Conservation (phyloP, 352 stramenopile species). For the Thalassiosira hispida region DNA sequence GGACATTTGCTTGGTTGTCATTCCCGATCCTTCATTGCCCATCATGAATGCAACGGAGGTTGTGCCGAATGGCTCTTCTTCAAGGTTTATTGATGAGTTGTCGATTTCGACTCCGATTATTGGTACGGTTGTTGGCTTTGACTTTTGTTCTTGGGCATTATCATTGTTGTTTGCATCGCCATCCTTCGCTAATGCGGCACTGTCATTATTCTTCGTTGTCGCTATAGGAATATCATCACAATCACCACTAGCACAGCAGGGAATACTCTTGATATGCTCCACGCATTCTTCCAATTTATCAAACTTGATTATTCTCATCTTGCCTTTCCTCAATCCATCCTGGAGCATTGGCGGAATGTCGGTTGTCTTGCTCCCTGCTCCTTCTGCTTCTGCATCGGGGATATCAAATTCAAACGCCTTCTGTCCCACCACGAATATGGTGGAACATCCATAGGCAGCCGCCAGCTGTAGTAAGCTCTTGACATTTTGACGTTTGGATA, state of each 20-base stretch:
- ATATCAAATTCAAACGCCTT: conserved; percentile 76
- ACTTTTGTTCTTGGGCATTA: not conserved
- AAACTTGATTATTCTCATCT: conserved; percentile 75
- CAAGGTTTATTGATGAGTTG: conserved; percentile 77
- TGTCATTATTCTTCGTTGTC: not conserved
- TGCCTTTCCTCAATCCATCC: conserved; percentile 56
- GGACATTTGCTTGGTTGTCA: conserved; percentile 90
- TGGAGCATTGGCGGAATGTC: conserved; percentile 15
- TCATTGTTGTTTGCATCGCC: not conserved
- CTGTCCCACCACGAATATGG: conserved; percentile 90
- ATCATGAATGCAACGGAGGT: conserved; percentile 92
- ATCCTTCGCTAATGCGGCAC: not conserved
- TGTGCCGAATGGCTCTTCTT: conserved; percentile 80
- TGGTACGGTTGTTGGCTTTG: conserved; percentile 72
- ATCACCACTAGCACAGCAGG: conserved; percentile 6
- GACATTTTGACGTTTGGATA: conserved; percentile 91
- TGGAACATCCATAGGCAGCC: conserved; percentile 86
- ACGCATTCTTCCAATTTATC: conserved; percentile 87
- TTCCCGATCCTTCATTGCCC: conserved; percentile 94
- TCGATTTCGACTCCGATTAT: conserved; percentile 95
- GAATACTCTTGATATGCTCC: conserved; percentile 71
- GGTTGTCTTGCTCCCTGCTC: conserved; percentile 3
- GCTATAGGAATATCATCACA: not conserved
- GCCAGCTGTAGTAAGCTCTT: conserved; percentile 88
- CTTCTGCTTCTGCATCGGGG: conserved; percentile 58